These are phyloP conservation scores for Alternaria longipes DNA, from an alignment of 2,329 filamentous ascomycete species.

Conservation along the genomic window DNA sequence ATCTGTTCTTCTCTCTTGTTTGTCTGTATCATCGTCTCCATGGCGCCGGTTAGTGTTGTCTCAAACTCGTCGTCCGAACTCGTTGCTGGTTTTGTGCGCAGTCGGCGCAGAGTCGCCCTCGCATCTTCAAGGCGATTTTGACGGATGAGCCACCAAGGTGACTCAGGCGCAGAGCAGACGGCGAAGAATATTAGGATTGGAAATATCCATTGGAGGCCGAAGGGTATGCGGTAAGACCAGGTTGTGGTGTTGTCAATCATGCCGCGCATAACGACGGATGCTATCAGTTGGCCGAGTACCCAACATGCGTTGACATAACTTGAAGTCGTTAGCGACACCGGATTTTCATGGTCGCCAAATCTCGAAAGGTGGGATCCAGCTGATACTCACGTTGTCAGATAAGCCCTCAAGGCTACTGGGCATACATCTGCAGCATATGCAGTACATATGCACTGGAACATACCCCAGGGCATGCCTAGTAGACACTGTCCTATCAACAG, in stretches of 20 bases:
- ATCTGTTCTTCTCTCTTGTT: constrained; percentile 77
- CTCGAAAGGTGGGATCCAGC: neutral
- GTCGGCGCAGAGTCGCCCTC: constrained; percentile 50
- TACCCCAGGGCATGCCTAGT: constrained; percentile 51
- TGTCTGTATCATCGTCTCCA: constrained; percentile 78
- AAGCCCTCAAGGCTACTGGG: constrained; percentile 70
- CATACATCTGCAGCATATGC: constrained; percentile 66
- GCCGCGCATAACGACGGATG: constrained; percentile 71
- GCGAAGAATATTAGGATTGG: constrained; percentile 69
- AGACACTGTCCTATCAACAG: constrained; percentile 28
- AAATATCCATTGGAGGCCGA: constrained; percentile 64
- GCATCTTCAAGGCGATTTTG: constrained; percentile 68
- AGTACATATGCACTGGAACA: constrained; percentile 53
- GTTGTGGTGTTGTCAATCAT: constrained; percentile 67
- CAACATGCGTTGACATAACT: constrained; percentile 42
- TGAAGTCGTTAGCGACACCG: neutral
- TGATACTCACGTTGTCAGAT: constrained; percentile 60
- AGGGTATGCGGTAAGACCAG: constrained; percentile 70
- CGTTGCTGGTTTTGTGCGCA: constrained; percentile 18
- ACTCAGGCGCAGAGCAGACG: constrained; percentile 72
- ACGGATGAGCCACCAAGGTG: constrained; percentile 77
- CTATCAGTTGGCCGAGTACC: constrained; percentile 68
- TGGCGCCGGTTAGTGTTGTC: neutral
- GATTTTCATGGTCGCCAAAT: neutral
- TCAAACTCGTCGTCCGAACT: constrained; percentile 20